phyloP scores from a whole-genome alignment of 164 flowering plant genomes.

The Magnolia sinica region DNA sequence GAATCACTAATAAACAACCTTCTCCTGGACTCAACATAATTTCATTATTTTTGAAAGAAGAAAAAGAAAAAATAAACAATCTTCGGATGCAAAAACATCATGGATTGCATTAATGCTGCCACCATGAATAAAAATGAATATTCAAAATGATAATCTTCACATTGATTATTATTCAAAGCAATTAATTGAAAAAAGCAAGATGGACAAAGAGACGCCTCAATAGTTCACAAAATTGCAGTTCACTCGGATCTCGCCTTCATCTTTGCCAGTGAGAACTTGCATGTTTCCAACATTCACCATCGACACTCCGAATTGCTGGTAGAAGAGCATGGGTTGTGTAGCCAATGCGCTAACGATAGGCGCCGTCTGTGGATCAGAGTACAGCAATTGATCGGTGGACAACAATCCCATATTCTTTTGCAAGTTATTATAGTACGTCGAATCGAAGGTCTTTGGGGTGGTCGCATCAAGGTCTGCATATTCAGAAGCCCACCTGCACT shows the following conservation, averaged over 20 bases:
- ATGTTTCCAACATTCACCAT: conserved; percentile 71
- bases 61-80: too few species aligned
- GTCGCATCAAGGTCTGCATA: conserved; percentile 59
- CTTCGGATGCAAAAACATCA: too few species aligned
- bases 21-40: too few species aligned
- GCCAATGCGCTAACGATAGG: conserved; percentile 42
- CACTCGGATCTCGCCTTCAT: conserved; percentile 59
- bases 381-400: conserved; percentile 53
- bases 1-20: too few species aligned
- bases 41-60: too few species aligned
- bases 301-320: conserved; percentile 55
- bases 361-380: conserved; percentile 48
- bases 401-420: conserved; percentile 55
- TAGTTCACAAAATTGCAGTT: conserved; percentile 53
- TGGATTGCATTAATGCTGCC: too few species aligned
- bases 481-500: conserved; percentile 63
- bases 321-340: conserved; percentile 32
- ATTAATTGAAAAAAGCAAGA: not conserved
- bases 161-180: not conserved
- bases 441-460: conserved; percentile 60
- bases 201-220: not conserved
- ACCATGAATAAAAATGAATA: not conserved
- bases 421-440: conserved; percentile 52
- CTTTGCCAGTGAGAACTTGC: conserved; percentile 40
- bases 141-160: not conserved